These are phyloP conservation scores for Beauveria brongniartii DNA, from an alignment of 2,329 filamentous ascomycete species.

Conservation along the genomic window DNA sequence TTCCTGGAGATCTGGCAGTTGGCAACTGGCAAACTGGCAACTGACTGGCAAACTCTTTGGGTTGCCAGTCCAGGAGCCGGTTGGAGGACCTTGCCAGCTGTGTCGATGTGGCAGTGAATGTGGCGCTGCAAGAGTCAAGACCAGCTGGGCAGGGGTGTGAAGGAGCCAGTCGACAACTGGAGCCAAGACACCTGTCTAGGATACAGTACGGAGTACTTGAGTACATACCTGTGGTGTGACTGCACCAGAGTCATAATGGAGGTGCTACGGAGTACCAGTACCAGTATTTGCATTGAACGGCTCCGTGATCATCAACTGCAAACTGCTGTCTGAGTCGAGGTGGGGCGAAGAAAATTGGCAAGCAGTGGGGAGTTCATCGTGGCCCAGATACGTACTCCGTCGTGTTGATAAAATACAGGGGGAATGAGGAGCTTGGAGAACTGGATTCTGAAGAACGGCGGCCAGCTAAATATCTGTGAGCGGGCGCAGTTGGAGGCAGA, in stretches of 20 bases:
- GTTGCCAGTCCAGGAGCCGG: background rate
- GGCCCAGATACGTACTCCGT: background rate
- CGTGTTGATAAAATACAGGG: background rate
- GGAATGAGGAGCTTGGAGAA: background rate
- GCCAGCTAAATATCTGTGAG: background rate
- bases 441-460: background rate
- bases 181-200: background rate
- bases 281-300: background rate
- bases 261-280: no score
- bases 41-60: no score
- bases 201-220: background rate
- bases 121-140: background rate
- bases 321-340: background rate
- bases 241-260: background rate
- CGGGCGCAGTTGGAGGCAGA: background rate
- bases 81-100: background rate
- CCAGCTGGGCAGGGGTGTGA: conserved; percentile 5
- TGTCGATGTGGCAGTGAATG: conserved; percentile 1
- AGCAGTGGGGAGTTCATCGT: background rate
- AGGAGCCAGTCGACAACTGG: background rate
- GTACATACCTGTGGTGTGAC: background rate
- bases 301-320: background rate
- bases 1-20: background rate
- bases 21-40: background rate
- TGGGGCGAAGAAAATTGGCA: background rate